Evolutionary conservation across 768 basidiomycete species (phyloP).

Genomic region (Serendipita sp.): DNA sequence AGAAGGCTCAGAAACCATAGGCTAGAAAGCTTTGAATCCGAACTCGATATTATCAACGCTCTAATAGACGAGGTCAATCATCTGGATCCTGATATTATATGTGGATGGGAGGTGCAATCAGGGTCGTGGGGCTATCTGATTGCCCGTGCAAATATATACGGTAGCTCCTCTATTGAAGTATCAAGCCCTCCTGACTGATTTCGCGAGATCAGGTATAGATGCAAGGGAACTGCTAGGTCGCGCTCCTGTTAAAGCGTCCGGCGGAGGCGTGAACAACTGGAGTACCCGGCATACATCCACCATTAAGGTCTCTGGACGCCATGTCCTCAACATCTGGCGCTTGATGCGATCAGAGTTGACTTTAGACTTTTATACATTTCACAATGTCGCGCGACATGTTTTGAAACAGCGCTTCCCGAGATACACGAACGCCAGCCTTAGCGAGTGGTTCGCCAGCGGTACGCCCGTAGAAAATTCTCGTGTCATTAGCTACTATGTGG

Average conservation of each 20-base stretch:
- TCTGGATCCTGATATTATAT: slow-evolving; percentile 80
- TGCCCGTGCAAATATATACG: slow-evolving; percentile 44
- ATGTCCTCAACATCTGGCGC: slow-evolving; percentile 86
- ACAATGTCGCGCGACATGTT: slow-evolving; percentile 75
- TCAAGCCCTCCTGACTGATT: too few species aligned
- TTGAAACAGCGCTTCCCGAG: slow-evolving; percentile 62
- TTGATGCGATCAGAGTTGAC: slow-evolving; percentile 76
- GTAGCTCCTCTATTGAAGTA: slow-evolving; percentile 23
- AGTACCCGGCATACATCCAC: slow-evolving; percentile 57
- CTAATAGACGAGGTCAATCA: slow-evolving; percentile 56
- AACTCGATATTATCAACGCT: slow-evolving; percentile 68
- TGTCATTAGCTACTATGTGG: slow-evolving; percentile 46
- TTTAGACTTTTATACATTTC: slow-evolving; percentile 69
- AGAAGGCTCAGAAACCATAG: slow-evolving; percentile 28
- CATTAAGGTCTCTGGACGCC: slow-evolving; percentile 72
- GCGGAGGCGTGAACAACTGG: slow-evolving; percentile 46
- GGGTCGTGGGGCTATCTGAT: slow-evolving; percentile 83
- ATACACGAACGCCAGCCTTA: slow-evolving; percentile 46
- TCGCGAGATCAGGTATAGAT: slow-evolving; percentile 40
- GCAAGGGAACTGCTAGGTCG: slow-evolving; percentile 60
- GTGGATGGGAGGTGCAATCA: slow-evolving; percentile 83
- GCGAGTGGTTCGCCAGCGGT: slow-evolving; percentile 48
- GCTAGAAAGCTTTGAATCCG: slow-evolving; percentile 42
- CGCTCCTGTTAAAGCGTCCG: slow-evolving; percentile 35
- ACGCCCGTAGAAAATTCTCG: slow-evolving; percentile 37